Percentiles rank a stretch among this genome's conserved stretches.
phyloP scores from a whole-genome alignment of 495 filamentous ascomycete species.

The Rhizodiscina lignyota region DNA sequence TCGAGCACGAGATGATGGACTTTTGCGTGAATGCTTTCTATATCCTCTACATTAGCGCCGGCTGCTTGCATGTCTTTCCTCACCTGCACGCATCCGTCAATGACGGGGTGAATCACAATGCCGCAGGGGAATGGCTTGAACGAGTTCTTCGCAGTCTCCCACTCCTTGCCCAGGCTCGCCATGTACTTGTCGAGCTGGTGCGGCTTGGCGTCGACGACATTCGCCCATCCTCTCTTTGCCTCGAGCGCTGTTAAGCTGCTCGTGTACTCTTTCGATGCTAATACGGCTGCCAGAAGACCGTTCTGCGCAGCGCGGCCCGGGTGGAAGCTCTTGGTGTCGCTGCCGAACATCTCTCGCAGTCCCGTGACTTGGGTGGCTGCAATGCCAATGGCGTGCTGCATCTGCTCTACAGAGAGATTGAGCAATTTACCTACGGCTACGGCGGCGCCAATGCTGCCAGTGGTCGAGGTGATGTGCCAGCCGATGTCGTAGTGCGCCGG shows the following conservation, averaged over 20 bases:
- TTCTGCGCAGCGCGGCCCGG: constrained; percentile 33
- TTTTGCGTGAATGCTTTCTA: constrained; percentile 18
- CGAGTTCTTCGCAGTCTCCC: constrained; percentile 35
- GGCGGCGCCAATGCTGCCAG: constrained; percentile 33
- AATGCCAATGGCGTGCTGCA: constrained; percentile 33
- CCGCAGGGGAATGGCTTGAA: constrained; percentile 43
- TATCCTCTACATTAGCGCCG: constrained; percentile 10
- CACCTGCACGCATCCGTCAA: constrained; percentile 32
- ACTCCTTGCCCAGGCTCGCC: constrained; percentile 19
- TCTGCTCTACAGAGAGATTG: constrained; percentile 19
- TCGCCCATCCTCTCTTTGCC: constrained; percentile 35
- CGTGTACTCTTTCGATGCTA: constrained; percentile 31
- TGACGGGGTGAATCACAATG: constrained; percentile 38
- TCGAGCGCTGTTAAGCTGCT: constrained; percentile 30
- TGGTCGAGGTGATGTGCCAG: constrained; percentile 39
- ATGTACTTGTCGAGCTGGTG: constrained; percentile 21
- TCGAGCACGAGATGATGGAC: constrained; percentile 38
- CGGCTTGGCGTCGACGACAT: constrained; percentile 27
- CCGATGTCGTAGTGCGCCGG: constrained; percentile 38
- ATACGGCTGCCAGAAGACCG: constrained; percentile 31
- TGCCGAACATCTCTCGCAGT: constrained; percentile 36
- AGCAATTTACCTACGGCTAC: constrained; percentile 31
- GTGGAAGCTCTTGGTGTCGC: constrained; percentile 34
- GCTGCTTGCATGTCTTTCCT: constrained; percentile 21
- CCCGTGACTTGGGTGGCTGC: constrained; percentile 35